These are phyloP conservation scores for Cyclotella cryptica DNA, from an alignment of 108 stramenopile genomes.

Conservation along the genomic window DNA sequence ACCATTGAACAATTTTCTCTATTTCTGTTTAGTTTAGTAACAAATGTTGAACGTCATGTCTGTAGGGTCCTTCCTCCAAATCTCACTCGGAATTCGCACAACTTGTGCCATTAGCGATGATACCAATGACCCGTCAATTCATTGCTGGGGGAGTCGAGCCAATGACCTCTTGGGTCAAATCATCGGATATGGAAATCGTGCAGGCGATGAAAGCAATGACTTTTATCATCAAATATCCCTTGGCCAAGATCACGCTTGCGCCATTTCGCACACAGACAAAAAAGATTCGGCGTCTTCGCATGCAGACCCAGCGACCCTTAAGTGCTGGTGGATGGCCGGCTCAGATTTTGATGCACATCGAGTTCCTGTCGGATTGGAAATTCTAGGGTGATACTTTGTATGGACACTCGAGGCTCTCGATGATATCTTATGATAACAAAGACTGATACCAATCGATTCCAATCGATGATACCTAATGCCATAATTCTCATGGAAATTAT, in stretches of 20 bases:
- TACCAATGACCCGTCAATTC: conserved; percentile 13
- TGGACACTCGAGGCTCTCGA: no score
- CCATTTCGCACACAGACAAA: background rate
- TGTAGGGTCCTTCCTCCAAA: conserved; percentile 39
- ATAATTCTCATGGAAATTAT: no score
- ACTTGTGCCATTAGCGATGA: conserved; percentile 38
- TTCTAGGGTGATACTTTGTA: conserved; percentile 5
- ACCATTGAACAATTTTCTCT: background rate
- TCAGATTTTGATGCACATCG: conserved; percentile 44
- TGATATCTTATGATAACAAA: no score
- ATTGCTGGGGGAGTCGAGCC: conserved; percentile 47
- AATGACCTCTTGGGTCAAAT: conserved; percentile 31
- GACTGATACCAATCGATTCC: no score
- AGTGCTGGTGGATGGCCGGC: conserved; percentile 49
- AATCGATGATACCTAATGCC: no score
- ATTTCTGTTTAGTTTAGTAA: background rate
- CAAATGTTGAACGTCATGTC: background rate
- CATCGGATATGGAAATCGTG: background rate
- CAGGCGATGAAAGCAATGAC: conserved; percentile 4
- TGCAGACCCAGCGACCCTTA: conserved; percentile 19
- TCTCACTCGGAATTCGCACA: conserved; percentile 34
- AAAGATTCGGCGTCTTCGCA: conserved; percentile 7
- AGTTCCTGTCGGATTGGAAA: conserved; percentile 33
- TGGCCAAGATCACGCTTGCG: conserved; percentile 47
- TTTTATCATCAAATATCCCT: conserved; percentile 34